Base-by-base conservation (phyloP, 1,284 basidiomycete species). In the Ustilago vetiveriae region DNA sequence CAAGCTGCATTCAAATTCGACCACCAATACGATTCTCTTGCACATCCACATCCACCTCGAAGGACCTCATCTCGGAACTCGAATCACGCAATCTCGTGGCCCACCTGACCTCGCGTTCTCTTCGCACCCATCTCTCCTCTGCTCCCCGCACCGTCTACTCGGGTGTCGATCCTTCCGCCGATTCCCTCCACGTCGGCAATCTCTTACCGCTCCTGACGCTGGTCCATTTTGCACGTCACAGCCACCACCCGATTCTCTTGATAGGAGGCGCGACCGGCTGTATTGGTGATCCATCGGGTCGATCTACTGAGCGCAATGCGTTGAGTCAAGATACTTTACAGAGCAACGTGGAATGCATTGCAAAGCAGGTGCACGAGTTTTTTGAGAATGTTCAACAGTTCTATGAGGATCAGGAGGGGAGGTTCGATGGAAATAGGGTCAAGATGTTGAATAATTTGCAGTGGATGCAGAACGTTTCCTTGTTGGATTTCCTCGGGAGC, bases 221-320 rank as follows among this genome's bases (percentile, higher is more conserved):
- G 41, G 84, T 95, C 21, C 94, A 97, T 79, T 95, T 98, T 81
- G 89, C 90, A 35, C 78, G 91, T 17, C 86, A 86, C 27, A 92
- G 94, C 0, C 94, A 98, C 82, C 85, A n/a, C 0, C 46, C 66
- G 2, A 58, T 69, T 29, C 51, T 70, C 2, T 48, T 70, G 16
- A 56, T 97, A 80, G 95, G 95, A 30, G 94, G 94, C 0, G 95
- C 93, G 2, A 98, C 96, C 0, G 96, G 94, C 3, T 87, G 90
- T n/a, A 90, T 99, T 29, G 96, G 96, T 7, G 96, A 99, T 80
- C 96, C 96, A 2, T 94, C 92, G 0, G 96, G 96, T 1, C 87
- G 94, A 26, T 86, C 87, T 2, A 89, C 88, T 0, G 96, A 97
- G 82, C 88, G 96, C 16, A 87, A 88, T 51, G 85, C 89, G 1